Percentiles rank a stretch among this genome's conserved stretches.
Conservation (phyloP, 306 rosid genomes). For the Vigna nakashimae region DNA sequence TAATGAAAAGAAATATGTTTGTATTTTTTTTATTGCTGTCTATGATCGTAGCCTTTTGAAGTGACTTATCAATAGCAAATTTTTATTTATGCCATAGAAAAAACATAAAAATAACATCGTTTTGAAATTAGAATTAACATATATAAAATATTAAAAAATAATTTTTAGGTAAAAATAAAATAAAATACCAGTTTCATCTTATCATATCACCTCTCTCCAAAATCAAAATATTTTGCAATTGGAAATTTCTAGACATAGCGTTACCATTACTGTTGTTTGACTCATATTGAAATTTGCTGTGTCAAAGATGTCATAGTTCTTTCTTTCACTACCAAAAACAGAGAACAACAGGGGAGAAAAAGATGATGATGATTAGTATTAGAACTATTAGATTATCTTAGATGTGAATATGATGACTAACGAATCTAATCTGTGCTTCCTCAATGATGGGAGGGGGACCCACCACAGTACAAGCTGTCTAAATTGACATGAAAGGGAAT, state of each 20-base stretch:
- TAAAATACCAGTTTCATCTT: too few species aligned
- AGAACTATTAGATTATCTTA: not conserved
- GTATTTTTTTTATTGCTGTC: too few species aligned
- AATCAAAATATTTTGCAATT: not conserved
- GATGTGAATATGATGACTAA: not conserved
- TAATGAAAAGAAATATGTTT: too few species aligned
- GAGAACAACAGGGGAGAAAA: not conserved
- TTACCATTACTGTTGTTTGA: not conserved
- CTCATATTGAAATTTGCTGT: not conserved
- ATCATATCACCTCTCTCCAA: not conserved
- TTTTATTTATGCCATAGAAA: too few species aligned
- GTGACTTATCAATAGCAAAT: too few species aligned
- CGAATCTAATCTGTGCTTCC: constrained; percentile 29
- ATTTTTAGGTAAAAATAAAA: not conserved
- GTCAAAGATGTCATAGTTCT: constrained; percentile 20
- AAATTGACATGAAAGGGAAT: constrained; percentile 17
- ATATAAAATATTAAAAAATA: not conserved
- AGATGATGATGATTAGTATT: not conserved
- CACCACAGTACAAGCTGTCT: not conserved
- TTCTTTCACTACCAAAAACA: constrained; percentile 18
- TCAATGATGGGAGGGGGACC: constrained; percentile 39
- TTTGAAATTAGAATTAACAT: too few species aligned
- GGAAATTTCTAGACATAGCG: not conserved
- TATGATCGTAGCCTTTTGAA: too few species aligned
- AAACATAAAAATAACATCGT: too few species aligned